phyloP scores from a whole-genome alignment of 768 basidiomycete species.

The Fistulinella prunicolor region DNA sequence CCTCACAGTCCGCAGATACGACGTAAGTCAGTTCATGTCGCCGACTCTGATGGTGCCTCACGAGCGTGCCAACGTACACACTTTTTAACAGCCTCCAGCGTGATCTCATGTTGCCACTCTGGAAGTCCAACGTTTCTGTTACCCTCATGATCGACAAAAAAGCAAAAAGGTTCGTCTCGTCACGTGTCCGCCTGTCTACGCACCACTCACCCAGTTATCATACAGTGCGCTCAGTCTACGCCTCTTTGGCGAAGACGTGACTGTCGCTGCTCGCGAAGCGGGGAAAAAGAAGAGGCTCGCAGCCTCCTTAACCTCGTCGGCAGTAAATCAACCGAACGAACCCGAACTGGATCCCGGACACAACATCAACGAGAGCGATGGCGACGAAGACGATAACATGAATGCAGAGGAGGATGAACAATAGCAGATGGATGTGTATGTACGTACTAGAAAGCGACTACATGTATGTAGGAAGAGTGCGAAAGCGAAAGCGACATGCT shows the following conservation, averaged over 20 bases:
- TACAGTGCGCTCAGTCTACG: slow-evolving; percentile 82
- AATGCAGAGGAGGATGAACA: slow-evolving; percentile 9
- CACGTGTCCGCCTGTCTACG: too few species aligned
- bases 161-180: slow-evolving; percentile 73
- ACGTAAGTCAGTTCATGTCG: slow-evolving; percentile 42
- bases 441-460: slow-evolving; percentile 12
- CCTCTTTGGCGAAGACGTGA: slow-evolving; percentile 79
- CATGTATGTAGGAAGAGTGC: background rate
- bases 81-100: slow-evolving; percentile 54
- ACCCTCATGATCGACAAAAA: slow-evolving; percentile 96
- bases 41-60: background rate
- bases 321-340: background rate
- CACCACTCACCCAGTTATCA: background rate
- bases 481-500: background rate
- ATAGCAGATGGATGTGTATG: slow-evolving; percentile 11
- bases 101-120: slow-evolving; percentile 87
- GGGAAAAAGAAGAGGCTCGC: slow-evolving; percentile 21
- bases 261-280: slow-evolving; percentile 43
- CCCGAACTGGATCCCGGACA: slow-evolving; percentile 4
- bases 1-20: slow-evolving; percentile 49
- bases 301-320: background rate
- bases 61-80: background rate
- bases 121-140: slow-evolving; percentile 88
- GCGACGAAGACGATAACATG: slow-evolving; percentile 2
- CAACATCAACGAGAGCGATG: slow-evolving; percentile 3